These are phyloP conservation scores for Athelia psychrophila DNA, from an alignment of 1,284 basidiomycete genomes.

Conservation along the genomic window DNA sequence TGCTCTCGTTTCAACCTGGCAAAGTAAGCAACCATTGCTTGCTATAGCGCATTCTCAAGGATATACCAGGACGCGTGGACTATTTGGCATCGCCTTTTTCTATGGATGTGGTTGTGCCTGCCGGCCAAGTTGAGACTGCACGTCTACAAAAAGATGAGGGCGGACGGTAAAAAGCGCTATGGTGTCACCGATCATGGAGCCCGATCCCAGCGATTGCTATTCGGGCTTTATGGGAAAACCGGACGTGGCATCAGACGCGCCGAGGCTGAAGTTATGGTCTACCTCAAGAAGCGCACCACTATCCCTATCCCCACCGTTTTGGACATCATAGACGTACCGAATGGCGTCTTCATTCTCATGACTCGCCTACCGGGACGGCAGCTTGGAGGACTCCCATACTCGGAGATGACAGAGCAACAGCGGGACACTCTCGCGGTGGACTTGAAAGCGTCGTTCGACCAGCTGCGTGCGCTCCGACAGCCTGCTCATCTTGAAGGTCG, in stretches of 20 bases:
- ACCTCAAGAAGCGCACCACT: neutral
- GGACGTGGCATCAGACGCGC: neutral
- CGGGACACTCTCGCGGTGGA: neutral
- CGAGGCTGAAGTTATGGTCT: neutral
- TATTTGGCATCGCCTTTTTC: too few species aligned
- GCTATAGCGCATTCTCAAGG: too few species aligned
- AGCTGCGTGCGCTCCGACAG: neutral
- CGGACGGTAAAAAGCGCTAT: too few species aligned
- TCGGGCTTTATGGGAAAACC: too few species aligned
- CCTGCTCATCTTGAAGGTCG: neutral
- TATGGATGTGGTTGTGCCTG: too few species aligned
- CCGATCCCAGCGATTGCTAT: too few species aligned
- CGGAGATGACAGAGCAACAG: neutral
- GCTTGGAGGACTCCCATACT: neutral
- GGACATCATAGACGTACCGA: neutral
- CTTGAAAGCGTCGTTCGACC: neutral
- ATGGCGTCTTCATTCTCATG: constrained; percentile 1
- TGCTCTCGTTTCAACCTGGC: too few species aligned
- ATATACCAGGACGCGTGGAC: too few species aligned
- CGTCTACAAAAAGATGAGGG: too few species aligned
- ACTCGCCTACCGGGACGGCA: neutral
- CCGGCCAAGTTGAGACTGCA: too few species aligned
- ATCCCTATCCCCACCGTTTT: constrained; percentile 1
- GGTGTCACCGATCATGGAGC: too few species aligned
- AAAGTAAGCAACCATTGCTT: too few species aligned